Conservation (phyloP, 1,284 basidiomycete genomes). For the Trametes pubescens region DNA sequence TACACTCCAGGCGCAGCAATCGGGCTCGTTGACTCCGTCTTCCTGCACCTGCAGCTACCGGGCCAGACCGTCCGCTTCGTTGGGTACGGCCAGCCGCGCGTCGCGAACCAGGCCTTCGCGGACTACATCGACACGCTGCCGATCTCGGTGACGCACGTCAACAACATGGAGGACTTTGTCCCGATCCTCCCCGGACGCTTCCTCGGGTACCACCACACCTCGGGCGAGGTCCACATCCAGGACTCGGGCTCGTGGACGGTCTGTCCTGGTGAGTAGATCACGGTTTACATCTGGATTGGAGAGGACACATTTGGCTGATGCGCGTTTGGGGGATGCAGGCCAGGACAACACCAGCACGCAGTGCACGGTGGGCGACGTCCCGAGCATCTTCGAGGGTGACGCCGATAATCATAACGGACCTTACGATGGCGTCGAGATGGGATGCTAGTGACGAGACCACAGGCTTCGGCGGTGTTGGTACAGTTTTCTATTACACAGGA, state of each 20-base stretch:
- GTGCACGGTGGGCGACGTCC: constrained; percentile 63
- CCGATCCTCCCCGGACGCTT: constrained; percentile 45
- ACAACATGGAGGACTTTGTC: constrained; percentile 43
- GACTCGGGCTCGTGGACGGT: constrained; percentile 54
- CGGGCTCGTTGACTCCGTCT: constrained; percentile 55
- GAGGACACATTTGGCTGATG: neutral
- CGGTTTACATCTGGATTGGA: neutral
- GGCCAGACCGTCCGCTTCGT: constrained; percentile 49
- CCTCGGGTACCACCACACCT: constrained; percentile 63
- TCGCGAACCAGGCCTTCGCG: constrained; percentile 66
- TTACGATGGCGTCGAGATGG: constrained; percentile 62
- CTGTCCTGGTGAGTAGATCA: constrained; percentile 51
- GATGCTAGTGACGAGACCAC: constrained; percentile 21
- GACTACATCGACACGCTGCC: constrained; percentile 59
- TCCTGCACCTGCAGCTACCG: constrained; percentile 54
- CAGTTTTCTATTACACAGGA: neutral
- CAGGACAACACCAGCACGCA: constrained; percentile 59
- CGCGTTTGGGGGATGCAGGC: constrained; percentile 41
- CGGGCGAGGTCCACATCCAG: constrained; percentile 68
- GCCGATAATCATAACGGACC: constrained; percentile 60
- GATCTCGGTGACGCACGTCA: constrained; percentile 41
- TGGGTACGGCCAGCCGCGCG: constrained; percentile 65
- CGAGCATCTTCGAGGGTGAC: constrained; percentile 52
- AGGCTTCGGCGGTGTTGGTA: neutral
- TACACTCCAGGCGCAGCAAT: constrained; percentile 52